Evolutionary conservation across 225 moss, liverwort and hornwort species (phyloP), one percentile per base, ranked within the genome.

Genomic region (Marchantia polymorpha): DNA sequence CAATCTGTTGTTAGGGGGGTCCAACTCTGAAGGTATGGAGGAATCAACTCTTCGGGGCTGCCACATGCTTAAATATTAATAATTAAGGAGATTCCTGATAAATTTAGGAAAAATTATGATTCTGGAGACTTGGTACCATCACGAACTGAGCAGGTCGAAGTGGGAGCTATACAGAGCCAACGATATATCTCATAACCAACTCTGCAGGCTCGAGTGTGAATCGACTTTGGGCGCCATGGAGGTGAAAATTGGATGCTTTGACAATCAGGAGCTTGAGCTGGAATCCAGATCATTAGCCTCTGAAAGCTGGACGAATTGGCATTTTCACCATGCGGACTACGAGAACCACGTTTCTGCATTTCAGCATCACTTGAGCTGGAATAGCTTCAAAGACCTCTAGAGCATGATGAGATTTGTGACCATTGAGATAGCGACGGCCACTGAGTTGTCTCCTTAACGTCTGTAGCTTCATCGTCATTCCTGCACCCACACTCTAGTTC

Each of bases 241-340:
- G 76, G 60, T 84, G 74, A 78, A 78, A 25, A 78, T 53, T n/a
- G 84, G 81, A 69, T 68, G 19, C 51, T 5, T 17, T 59, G 1
- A 12, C 46, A 63, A 51, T 16, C 58, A 59, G 59, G 60, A 74
- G 50, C 60, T 56, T 30, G 30, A 25, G 31, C 10, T 3, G 10
- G 75, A 49, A 68, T 55, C 64, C 29, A 67, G 77, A 74, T 27
- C 31, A 10, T 25, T 63, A 8, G 27, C 11, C 47, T 31, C 5
- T 53, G 81, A 81, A 79, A 78, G 52, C 61, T 84, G 81, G 84
- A 81, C 81, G 52, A 78, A 52, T 59, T 84, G 78, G 84, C 78
- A 74, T 46, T 59, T 78, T 12, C 78, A 75, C 17, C 78, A 61
- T 26, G 9, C 47, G 31, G 73, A 56, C 52, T 77, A 64, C 66